Percentiles rank a stretch among this genome's conserved stretches.
These are phyloP conservation scores for Retiboletus flavoniger DNA, from an alignment of 1,284 basidiomycete genomes.

Conservation along the genomic window DNA sequence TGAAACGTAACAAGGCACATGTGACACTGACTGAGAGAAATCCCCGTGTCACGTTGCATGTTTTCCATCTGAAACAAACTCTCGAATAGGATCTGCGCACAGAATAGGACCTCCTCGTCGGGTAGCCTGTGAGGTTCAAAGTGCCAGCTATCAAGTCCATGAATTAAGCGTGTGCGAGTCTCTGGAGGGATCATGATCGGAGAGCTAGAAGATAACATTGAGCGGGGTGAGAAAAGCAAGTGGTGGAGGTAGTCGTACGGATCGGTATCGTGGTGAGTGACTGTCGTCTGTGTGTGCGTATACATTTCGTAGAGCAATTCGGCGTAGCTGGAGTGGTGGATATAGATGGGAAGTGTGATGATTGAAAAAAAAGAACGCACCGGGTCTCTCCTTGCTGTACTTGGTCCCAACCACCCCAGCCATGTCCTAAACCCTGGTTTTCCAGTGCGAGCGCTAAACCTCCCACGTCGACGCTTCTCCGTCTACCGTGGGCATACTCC, in stretches of 20 bases:
- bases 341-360: slow-evolving; percentile 7
- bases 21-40: slow-evolving; percentile 61
- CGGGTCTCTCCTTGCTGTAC: slow-evolving; percentile 53
- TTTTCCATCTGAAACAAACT: slow-evolving; percentile 71
- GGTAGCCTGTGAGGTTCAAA: slow-evolving; percentile 83
- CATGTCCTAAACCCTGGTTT: slow-evolving; percentile 61
- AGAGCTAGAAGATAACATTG: slow-evolving; percentile 32
- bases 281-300: slow-evolving; percentile 69
- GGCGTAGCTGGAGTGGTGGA: slow-evolving; percentile 49
- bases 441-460: slow-evolving; percentile 77
- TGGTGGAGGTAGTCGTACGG: slow-evolving; percentile 38
- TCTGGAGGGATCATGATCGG: slow-evolving; percentile 37
- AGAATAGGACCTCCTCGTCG: slow-evolving; percentile 78
- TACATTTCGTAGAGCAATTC: slow-evolving; percentile 83
- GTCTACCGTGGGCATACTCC: slow-evolving; percentile 36
- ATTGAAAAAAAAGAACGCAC: slow-evolving; percentile 42
- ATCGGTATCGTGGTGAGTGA: slow-evolving; percentile 56
- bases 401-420: slow-evolving; percentile 70
- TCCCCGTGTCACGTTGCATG: slow-evolving; percentile 62
- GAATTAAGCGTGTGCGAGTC: slow-evolving; percentile 57
- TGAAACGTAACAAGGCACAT: slow-evolving; percentile 21
- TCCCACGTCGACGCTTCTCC: slow-evolving; percentile 82
- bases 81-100: slow-evolving; percentile 79
- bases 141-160: slow-evolving; percentile 73
- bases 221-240: slow-evolving; percentile 10